Conservation (phyloP, 2,329 filamentous ascomycete species). For the Lasiodiplodia theobromae region DNA sequence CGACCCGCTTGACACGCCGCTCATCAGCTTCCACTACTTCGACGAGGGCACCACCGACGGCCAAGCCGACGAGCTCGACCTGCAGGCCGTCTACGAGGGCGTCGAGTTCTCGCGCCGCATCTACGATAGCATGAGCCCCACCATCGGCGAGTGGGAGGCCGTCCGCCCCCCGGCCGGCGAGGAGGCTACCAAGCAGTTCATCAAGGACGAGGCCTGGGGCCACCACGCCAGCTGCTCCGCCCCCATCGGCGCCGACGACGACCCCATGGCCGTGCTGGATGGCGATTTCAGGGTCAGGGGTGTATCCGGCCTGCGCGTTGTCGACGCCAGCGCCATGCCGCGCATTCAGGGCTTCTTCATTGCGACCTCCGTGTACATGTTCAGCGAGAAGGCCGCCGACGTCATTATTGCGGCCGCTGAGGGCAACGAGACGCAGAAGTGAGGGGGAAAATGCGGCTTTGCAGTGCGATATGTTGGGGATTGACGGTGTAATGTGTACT, state of each 20-base stretch:
- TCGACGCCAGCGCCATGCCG: conserved; percentile 67
- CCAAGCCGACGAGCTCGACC: conserved; percentile 57
- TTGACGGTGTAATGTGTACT: no score
- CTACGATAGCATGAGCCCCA: conserved; percentile 35
- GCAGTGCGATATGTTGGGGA: no score
- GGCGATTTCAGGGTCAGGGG: conserved; percentile 64
- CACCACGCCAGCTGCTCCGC: conserved; percentile 65
- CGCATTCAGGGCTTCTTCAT: conserved; percentile 63
- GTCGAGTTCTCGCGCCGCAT: conserved; percentile 59
- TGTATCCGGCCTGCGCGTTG: conserved; percentile 63
- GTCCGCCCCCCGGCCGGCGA: conserved; percentile 52
- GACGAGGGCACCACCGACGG: conserved; percentile 47
- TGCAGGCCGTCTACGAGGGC: conserved; percentile 62
- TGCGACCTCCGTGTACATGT: conserved; percentile 61
- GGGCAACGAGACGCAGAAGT: neutral
- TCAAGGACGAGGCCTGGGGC: conserved; percentile 43
- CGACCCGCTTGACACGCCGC: conserved; percentile 69
- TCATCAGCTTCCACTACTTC: conserved; percentile 58
- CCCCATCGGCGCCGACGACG: conserved; percentile 61
- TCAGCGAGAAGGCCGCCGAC: conserved; percentile 68
- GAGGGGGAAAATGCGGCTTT: neutral
- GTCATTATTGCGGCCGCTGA: conserved; percentile 33
- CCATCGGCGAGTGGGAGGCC: conserved; percentile 50
- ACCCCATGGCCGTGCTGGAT: conserved; percentile 64
- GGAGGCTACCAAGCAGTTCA: conserved; percentile 48